Percentiles rank a stretch among this genome's conserved stretches.
Evolutionary conservation across 805 yeast genomes (phyloP).

Genomic region (Hanseniaspora guilliermondii): DNA sequence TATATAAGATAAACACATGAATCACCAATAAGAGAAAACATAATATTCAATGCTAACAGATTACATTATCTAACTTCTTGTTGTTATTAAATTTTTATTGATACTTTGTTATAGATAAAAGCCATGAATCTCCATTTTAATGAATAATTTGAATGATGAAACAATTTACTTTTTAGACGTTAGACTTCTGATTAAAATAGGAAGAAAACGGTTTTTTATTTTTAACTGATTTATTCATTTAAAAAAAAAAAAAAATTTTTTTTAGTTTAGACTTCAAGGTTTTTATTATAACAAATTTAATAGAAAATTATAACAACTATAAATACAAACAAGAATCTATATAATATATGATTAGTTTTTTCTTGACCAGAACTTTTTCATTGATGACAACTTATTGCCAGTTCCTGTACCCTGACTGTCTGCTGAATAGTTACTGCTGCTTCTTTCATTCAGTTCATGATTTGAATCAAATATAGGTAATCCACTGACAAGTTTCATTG

Average conservation of each 20-base stretch:
- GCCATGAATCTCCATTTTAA: background rate
- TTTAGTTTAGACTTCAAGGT: background rate
- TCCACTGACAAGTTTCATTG: constrained; percentile 27
- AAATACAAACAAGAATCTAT: background rate
- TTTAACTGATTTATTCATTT: background rate
- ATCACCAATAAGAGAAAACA: background rate
- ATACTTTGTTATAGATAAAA: background rate
- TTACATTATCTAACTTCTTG: too few species aligned
- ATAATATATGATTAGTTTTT: background rate
- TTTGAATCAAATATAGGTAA: constrained; percentile 20
- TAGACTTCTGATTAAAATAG: constrained; percentile 28
- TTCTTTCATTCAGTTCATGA: background rate
- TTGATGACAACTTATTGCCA: background rate
- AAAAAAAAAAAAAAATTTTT: background rate
- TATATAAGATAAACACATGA: too few species aligned
- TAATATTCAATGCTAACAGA: background rate
- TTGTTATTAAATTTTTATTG: background rate
- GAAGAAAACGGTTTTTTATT: constrained; percentile 21
- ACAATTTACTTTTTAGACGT: constrained; percentile 26
- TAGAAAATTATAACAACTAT: background rate
- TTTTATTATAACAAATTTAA: background rate
- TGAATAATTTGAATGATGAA: constrained; percentile 20
- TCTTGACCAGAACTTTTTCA: constrained; percentile 13
- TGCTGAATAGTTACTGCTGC: background rate
- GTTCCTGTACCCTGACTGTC: constrained; percentile 4